phyloP scores from a whole-genome alignment of 345 rosid species.

The Eucalyptus tenuipes region DNA sequence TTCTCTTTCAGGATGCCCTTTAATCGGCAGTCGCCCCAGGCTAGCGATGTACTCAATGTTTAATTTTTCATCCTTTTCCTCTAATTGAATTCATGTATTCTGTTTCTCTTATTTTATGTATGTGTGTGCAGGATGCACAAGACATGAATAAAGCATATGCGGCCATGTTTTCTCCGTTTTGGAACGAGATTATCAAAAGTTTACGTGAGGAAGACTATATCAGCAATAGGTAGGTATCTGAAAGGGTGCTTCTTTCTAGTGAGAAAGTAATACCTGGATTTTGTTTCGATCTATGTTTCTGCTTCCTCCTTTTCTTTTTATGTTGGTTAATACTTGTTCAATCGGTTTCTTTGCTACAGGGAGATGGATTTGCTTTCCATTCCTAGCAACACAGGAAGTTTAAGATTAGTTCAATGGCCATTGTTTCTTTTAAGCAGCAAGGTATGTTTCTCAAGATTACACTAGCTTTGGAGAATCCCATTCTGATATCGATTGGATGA shows the following conservation, averaged over 20 bases:
- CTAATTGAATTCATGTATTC: background rate
- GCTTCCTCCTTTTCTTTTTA: background rate
- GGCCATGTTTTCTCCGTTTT: conserved; percentile 89
- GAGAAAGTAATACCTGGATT: background rate
- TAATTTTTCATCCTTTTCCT: background rate
- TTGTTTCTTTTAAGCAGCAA: conserved; percentile 96
- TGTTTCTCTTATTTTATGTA: background rate
- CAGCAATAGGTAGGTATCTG: conserved; percentile 55
- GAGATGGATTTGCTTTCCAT: conserved; percentile 93
- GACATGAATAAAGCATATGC: conserved; percentile 67
- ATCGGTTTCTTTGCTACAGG: conserved; percentile 23
- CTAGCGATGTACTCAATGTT: background rate
- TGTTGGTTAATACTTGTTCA: background rate
- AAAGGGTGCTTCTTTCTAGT: background rate
- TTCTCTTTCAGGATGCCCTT: conserved; percentile 28
- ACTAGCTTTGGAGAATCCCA: background rate
- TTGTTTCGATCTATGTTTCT: background rate
- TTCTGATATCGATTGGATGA: background rate
- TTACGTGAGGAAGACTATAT: conserved; percentile 95
- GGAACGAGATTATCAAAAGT: conserved; percentile 96
- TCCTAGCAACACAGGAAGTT: conserved; percentile 92
- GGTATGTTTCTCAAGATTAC: conserved; percentile 17
- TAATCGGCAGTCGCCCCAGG: conserved; percentile 61
- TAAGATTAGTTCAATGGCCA: conserved; percentile 96
- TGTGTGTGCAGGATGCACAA: conserved; percentile 40